Evolutionary conservation across 106 monocot species (phyloP), one percentile per base, ranked within the genome.

Genomic region (Dioscorea alata): DNA sequence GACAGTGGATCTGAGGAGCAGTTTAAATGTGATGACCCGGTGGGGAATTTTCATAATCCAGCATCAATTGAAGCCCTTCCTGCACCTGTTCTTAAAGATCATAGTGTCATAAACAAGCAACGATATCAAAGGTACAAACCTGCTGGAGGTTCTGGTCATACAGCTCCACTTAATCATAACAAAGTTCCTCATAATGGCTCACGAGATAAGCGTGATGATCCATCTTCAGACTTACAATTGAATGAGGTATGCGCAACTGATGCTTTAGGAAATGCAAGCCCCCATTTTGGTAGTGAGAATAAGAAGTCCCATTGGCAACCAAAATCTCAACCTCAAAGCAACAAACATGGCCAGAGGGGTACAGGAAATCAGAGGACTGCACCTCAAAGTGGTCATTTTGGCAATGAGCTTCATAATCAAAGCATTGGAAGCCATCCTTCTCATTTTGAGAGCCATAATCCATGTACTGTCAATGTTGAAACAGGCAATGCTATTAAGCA

Each of bases 121-220:
- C 80, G 71, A 65, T 31, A 68, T 2, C 79, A 68, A 24, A 63
- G 60, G 54, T 28, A 22, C 21, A 66, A 50, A 22, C 18, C 50
- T 9, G 23, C 49, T 5, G 50, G 6, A 50, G 9, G 34, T 14
- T 9, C 42, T 22, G 50, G 66, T 25, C 50, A 21, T 66, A 60
- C 0, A 20, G 21, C 6, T 60, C 6, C 12, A 1, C 50, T 50
- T n/a, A 22, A 21, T 51, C 12, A 50, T 66, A 66, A 49, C 20
- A 50, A 66, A 22, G 66, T 50, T 10, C 18, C 13, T 4, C 21
- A 50, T 15, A 66, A 13, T 66, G 66, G 49, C 4, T 50, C 42
- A 19, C n/a, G 13, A 25, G 50, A 63, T 34, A 63, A 32, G 17
- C 0, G n/a, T 63, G 31, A 16, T 63, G 42, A 12, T 1, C 17